Evolutionary conservation across 495 filamentous ascomycete species (phyloP), one percentile per base, ranked within the genome.

Genomic region (Friedmanniomyces simplex): DNA sequence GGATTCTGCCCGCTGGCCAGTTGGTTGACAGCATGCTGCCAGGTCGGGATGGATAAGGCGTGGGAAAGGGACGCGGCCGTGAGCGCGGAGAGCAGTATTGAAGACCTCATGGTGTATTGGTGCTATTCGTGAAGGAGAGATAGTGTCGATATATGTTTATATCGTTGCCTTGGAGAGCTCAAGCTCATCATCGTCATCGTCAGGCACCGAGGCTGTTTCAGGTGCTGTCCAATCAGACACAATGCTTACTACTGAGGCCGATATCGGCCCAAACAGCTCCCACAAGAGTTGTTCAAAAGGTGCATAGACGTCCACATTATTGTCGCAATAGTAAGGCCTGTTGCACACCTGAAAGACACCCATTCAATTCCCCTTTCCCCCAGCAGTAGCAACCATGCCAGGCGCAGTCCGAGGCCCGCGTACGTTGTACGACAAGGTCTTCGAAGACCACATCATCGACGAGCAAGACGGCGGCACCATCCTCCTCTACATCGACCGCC

Each of bases 401-500:
- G 50, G 60, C 25, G 56, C 52, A 12, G 63, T 66, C 6, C 39
- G 26, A 48, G 60, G 60, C 12, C 63, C 63, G 55, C 63, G 51
- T 18, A 66, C 63, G 8, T 32, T 66, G 28, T 97, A 98, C 74
- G 93, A 98, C 79, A 96, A 96, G 82, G 90, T 98, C 69, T 85
- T 96, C 70, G 79, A 86, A 61, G 83, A 82, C 71, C 93, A 98
- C 73, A 86, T 96, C 59, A 89, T 98, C 66, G 87, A 96, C 64
- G 87, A 91, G 78, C 85, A 89, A 75, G 82, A 88, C 21, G 90
- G 94, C 75, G 90, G 90, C 69, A 97, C 91, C 41, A 79, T 95
- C 65, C 70, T 96, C 54, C 76, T 98, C 28, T 98, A 98, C 66
- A 97, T 96, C 67, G 88, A 94, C 72, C 80, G 93, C 70, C 93